Percentiles rank a stretch among this genome's conserved stretches.
phyloP scores from a whole-genome alignment of 164 flowering plant species.

The Houttuynia cordata region DNA sequence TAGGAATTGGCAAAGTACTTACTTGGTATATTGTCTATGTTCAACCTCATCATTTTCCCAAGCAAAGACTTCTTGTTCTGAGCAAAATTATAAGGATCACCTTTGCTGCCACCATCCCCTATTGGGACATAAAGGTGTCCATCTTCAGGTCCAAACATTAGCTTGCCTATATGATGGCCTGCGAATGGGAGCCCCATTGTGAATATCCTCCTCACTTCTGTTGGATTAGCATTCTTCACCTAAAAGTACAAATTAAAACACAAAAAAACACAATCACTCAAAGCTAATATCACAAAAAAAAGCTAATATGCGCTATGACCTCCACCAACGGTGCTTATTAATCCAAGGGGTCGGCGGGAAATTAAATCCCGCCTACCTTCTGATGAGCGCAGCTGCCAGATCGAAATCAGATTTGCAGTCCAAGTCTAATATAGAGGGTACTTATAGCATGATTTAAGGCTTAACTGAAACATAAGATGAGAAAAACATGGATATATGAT shows the following conservation, averaged over 20 bases:
- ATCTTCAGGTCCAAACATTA: constrained; percentile 76
- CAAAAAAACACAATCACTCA: too few relatives aligned
- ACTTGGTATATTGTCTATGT: constrained; percentile 69
- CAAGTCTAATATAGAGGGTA: too few relatives aligned
- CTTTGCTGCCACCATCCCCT: constrained; percentile 71
- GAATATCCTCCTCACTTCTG: constrained; percentile 80
- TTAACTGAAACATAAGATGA: not conserved
- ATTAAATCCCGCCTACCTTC: too few relatives aligned
- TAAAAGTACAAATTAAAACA: constrained; percentile 12
- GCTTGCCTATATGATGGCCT: constrained; percentile 64
- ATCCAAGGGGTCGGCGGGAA: too few relatives aligned
- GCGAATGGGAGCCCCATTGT: constrained; percentile 84
- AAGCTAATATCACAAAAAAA: too few relatives aligned
- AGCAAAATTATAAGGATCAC: constrained; percentile 67
- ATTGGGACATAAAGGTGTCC: constrained; percentile 78
- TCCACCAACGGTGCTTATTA: too few relatives aligned
- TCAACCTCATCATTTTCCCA: constrained; percentile 79
- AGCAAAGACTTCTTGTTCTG: constrained; percentile 88
- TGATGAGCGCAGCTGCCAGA: too few relatives aligned
- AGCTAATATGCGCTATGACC: too few relatives aligned
- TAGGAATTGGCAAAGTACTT: constrained; percentile 13
- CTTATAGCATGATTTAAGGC: too few relatives aligned
- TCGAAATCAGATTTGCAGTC: too few relatives aligned
- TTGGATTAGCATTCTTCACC: constrained; percentile 53
- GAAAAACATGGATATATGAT: not conserved